Evolutionary conservation across 768 basidiomycete species (phyloP).

Genomic region (Chalciporus sphaerocephalus): DNA sequence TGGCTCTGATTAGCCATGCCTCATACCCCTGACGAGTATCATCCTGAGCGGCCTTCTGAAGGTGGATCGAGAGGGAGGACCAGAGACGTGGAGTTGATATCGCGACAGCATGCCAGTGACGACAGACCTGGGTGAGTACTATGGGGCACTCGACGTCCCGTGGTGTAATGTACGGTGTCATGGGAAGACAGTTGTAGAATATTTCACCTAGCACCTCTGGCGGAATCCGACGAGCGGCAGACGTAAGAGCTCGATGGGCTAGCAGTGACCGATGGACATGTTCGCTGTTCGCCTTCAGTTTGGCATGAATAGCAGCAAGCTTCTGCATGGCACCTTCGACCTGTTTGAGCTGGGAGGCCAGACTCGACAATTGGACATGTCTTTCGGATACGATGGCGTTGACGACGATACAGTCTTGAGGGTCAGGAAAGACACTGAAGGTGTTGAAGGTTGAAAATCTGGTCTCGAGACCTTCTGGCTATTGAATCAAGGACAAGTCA

Average conservation of each 20-base stretch:
- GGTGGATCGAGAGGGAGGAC: constrained; percentile 25
- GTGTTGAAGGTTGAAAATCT: constrained; percentile 10
- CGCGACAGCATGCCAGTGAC: constrained; percentile 30
- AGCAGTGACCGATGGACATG: constrained; percentile 21
- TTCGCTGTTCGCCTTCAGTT: constrained; percentile 16
- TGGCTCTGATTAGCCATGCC: constrained; percentile 28
- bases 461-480: constrained; percentile 18
- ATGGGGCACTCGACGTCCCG: constrained; percentile 18
- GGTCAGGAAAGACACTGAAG: constrained; percentile 9
- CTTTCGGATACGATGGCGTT: constrained; percentile 17
- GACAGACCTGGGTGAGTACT: constrained; percentile 27
- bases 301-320: constrained; percentile 14
- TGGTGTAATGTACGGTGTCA: constrained; percentile 24
- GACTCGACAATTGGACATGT: constrained; percentile 17
- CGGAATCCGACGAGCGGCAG: constrained; percentile 20
- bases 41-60: constrained; percentile 9
- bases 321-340: constrained; percentile 17
- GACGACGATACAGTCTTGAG: constrained; percentile 16
- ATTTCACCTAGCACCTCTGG: constrained; percentile 31
- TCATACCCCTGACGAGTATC: constrained; percentile 19
- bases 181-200: constrained; percentile 27
- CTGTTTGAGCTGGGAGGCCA: constrained; percentile 17
- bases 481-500: neutral
- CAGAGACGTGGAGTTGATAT: constrained; percentile 31
- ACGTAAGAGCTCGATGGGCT: constrained; percentile 21